Percentiles rank a stretch among this genome's conserved stretches.
phyloP scores from a whole-genome alignment of 1,284 basidiomycete species.

The Apiotrichum gracile region DNA sequence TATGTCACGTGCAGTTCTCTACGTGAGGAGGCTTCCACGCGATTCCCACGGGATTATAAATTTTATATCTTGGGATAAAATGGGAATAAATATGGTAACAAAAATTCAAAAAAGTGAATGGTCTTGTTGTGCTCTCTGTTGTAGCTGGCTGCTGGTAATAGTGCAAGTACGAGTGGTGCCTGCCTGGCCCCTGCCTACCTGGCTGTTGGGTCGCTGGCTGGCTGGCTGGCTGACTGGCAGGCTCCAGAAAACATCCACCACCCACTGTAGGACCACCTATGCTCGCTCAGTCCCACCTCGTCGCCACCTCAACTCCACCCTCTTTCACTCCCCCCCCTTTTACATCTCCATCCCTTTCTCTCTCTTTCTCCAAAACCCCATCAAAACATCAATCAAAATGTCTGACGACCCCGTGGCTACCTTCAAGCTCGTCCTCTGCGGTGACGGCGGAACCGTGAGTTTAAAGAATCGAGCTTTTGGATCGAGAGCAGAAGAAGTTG shows the following conservation, averaged over 20 bases:
- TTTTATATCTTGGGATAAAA: not conserved
- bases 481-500: too few species aligned
- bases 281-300: not conserved
- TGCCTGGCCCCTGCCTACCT: too few species aligned
- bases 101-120: not conserved
- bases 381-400: conserved; percentile 23
- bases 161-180: too few species aligned
- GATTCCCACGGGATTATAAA: not conserved
- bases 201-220: too few species aligned
- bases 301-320: not conserved
- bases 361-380: not conserved
- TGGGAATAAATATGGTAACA: not conserved
- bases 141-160: too few species aligned
- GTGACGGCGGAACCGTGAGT: conserved; percentile 94
- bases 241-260: not conserved
- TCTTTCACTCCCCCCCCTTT: not conserved
- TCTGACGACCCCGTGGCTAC: conserved; percentile 60
- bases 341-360: not conserved
- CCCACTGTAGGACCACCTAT: not conserved
- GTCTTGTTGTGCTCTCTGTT: too few species aligned
- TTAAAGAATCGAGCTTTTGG: too few species aligned
- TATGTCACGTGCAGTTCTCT: not conserved
- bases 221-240: too few species aligned
- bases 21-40: not conserved
- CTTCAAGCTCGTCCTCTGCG: conserved; percentile 95